phyloP scores from a whole-genome alignment of 2,329 filamentous ascomycete species.

The Emergomyces pasteurianus region DNA sequence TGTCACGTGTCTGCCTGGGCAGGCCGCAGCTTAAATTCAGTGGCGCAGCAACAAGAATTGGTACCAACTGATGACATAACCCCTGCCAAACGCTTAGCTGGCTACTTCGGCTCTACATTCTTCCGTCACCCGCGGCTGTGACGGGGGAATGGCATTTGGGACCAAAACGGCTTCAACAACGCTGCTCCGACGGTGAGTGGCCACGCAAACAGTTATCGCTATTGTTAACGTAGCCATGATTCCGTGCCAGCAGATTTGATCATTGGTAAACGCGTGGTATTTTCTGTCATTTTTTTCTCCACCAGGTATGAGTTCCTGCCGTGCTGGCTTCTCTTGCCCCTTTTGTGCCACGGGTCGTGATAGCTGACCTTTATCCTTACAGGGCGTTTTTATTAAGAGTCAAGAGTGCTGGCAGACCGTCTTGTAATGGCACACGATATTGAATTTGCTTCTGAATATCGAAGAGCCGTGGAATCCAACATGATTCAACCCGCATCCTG shows the following conservation, averaged over 20 bases:
- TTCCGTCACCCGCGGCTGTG: background rate
- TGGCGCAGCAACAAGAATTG: background rate
- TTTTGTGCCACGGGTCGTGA: background rate
- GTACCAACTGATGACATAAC: background rate
- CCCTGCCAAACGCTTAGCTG: background rate
- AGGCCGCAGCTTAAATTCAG: background rate
- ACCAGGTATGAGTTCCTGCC: background rate
- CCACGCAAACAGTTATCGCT: background rate
- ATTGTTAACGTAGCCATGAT: slow-evolving; percentile 5
- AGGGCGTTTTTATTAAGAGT: background rate
- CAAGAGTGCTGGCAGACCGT: background rate
- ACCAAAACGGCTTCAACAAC: background rate
- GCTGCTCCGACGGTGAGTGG: background rate
- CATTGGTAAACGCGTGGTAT: slow-evolving; percentile 1
- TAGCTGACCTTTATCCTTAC: background rate
- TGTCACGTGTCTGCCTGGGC: background rate
- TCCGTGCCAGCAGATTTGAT: slow-evolving; percentile 1
- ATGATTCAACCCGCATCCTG: slow-evolving; percentile 29
- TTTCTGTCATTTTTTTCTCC: background rate
- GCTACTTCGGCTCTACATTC: slow-evolving; percentile 1
- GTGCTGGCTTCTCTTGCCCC: background rate
- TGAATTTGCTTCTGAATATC: background rate
- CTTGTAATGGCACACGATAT: slow-evolving; percentile 4
- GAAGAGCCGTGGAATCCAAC: background rate
- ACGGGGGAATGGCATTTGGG: background rate